Conservation (phyloP, 2,329 filamentous ascomycete genomes). For the Xylaria sp. region DNA sequence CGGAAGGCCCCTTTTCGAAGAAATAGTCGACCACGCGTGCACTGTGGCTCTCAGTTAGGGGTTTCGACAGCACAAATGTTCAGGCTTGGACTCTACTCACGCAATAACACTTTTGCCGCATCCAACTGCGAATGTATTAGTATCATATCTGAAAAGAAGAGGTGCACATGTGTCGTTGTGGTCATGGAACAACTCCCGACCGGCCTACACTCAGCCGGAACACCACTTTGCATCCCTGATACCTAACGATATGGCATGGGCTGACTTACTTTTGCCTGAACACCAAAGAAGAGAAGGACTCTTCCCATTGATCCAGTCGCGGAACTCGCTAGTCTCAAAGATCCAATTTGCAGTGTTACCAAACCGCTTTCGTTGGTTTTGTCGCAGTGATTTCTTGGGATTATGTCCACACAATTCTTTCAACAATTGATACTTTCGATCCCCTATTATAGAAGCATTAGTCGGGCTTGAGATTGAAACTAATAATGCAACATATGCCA, state of each 20-base stretch:
- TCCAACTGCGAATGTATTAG: constrained; percentile 4
- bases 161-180: no score
- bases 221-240: no score
- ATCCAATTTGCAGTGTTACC: constrained; percentile 24
- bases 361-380: constrained; percentile 28
- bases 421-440: constrained; percentile 25
- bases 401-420: constrained; percentile 28
- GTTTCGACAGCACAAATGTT: background rate
- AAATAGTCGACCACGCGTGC: constrained; percentile 22
- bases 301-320: background rate
- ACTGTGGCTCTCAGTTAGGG: constrained; percentile 6
- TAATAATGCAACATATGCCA: background rate
- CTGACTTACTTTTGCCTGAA: constrained; percentile 9
- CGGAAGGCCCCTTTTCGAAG: constrained; percentile 6
- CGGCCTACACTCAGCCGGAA: no score
- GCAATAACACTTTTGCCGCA: constrained; percentile 9
- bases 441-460: background rate
- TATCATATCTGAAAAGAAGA: background rate
- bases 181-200: no score
- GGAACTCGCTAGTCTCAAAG: constrained; percentile 19
- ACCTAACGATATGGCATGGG: background rate
- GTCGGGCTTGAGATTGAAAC: no score
- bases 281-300: constrained; percentile 3
- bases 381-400: constrained; percentile 24
- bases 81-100: background rate